Conservation (phyloP, 2,329 filamentous ascomycete genomes). For the Pseudogymnoascus sp. region DNA sequence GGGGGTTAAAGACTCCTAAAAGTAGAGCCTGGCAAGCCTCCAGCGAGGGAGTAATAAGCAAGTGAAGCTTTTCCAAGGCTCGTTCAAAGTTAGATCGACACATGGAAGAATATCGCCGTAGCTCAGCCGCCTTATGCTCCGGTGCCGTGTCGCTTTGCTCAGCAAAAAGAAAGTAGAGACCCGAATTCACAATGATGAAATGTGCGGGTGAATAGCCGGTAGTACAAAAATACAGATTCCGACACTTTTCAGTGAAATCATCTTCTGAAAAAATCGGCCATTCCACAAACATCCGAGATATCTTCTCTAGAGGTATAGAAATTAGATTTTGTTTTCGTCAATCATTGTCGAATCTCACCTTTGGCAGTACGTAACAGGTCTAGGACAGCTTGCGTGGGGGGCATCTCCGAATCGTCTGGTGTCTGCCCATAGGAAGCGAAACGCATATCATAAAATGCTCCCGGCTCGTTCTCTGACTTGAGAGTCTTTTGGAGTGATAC, state of each 20-base stretch:
- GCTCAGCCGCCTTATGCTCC: conserved; percentile 8
- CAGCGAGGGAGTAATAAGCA: conserved; percentile 10
- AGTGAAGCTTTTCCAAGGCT: conserved; percentile 11
- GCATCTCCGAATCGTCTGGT: conserved; percentile 11
- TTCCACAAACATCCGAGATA: conserved; percentile 9
- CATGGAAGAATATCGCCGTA: conserved; percentile 6
- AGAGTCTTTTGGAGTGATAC: conserved; percentile 12
- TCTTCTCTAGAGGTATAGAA: background rate
- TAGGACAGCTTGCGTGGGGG: conserved; percentile 15
- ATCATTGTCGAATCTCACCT: conserved; percentile 8
- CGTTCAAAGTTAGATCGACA: conserved; percentile 12
- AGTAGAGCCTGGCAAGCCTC: conserved; percentile 11
- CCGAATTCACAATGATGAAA: conserved; percentile 16
- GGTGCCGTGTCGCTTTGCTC: conserved; percentile 1
- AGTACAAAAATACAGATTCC: conserved; percentile 10
- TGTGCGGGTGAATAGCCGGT: background rate
- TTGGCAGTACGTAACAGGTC: conserved; percentile 12
- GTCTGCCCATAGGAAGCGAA: conserved; percentile 8
- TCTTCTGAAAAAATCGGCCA: conserved; percentile 9
- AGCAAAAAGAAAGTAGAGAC: conserved; percentile 15
- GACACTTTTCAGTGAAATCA: conserved; percentile 12
- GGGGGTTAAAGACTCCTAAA: conserved; percentile 9
- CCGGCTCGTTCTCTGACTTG: conserved; percentile 11
- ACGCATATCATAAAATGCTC: conserved; percentile 5
- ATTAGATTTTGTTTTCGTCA: background rate